Conservation (phyloP, 2,329 filamentous ascomycete genomes). For the Penicillium hordei region DNA sequence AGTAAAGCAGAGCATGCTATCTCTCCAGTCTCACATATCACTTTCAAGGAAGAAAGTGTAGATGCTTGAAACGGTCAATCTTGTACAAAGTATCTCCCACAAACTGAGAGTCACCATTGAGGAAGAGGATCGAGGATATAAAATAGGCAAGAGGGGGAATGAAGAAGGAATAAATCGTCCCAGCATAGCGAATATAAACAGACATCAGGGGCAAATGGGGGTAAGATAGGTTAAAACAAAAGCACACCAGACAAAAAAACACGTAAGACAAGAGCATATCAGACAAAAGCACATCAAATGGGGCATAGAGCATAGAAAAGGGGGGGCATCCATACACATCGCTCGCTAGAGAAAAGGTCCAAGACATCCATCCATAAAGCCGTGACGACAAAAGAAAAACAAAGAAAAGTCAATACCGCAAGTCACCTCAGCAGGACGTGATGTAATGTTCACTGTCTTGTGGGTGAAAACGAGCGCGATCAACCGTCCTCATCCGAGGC, state of each 20-base stretch:
- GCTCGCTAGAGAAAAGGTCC: constrained; percentile 36
- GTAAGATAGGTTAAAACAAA: constrained; percentile 12
- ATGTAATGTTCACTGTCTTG: not conserved
- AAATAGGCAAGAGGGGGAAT: constrained; percentile 10
- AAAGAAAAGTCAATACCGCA: constrained; percentile 15
- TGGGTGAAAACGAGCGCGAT: constrained; percentile 5
- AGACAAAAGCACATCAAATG: constrained; percentile 15
- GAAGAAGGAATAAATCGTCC: constrained; percentile 14
- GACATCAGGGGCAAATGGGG: constrained; percentile 15
- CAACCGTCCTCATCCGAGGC: constrained; percentile 53
- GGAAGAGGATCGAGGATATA: constrained; percentile 1
- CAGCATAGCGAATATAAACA: constrained; percentile 20
- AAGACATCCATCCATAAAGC: constrained; percentile 34
- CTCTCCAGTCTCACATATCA: not conserved
- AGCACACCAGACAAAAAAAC: constrained; percentile 12
- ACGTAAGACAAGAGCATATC: constrained; percentile 11
- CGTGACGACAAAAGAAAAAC: constrained; percentile 29
- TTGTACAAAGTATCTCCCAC: constrained; percentile 29
- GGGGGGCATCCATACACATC: constrained; percentile 32
- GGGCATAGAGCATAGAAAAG: constrained; percentile 24
- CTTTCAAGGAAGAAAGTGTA: not conserved
- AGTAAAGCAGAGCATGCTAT: constrained; percentile 1
- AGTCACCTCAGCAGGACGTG: constrained; percentile 8
- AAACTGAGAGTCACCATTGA: constrained; percentile 13
- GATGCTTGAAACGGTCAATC: constrained; percentile 19